Percentiles rank a stretch among this genome's conserved stretches.
Evolutionary conservation across 305 asterid species (phyloP).

Genomic region (Solanum hybrid): DNA sequence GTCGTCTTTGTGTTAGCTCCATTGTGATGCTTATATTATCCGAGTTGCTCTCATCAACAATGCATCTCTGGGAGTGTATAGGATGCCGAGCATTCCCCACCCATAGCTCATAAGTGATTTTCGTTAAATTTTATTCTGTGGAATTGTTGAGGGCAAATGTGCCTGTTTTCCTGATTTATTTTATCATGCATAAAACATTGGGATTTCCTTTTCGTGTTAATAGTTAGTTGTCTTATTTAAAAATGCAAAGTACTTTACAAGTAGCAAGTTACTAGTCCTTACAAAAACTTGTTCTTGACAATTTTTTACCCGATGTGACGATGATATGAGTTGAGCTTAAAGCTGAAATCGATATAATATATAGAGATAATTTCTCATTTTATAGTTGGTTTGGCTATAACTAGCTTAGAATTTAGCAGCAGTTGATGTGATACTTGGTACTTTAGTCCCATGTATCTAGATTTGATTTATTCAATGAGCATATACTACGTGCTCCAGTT

Average conservation of each 20-base stretch:
- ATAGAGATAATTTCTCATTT: not conserved
- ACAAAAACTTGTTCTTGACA: not conserved
- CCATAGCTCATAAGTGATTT: not conserved
- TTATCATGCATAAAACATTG: not conserved
- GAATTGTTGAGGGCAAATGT: not conserved
- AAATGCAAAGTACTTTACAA: not conserved
- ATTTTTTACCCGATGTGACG: not conserved
- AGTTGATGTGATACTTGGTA: not conserved
- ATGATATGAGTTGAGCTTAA: not conserved
- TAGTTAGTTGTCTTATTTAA: not conserved
- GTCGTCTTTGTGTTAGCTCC: not conserved
- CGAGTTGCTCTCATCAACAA: not conserved
- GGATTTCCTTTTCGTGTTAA: not conserved
- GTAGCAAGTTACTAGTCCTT: not conserved
- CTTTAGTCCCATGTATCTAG: not conserved
- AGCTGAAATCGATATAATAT: not conserved
- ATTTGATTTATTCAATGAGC: not conserved
- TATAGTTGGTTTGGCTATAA: not conserved
- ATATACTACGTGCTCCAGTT: not conserved
- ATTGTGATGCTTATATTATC: not conserved
- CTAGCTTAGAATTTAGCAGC: not conserved
- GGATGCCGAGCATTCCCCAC: not conserved
- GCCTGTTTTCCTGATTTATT: not conserved
- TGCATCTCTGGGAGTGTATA: not conserved
- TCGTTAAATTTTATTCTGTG: not conserved